phyloP scores from a whole-genome alignment of 805 yeast species.

The Tetrapisispora pingtungensis region DNA sequence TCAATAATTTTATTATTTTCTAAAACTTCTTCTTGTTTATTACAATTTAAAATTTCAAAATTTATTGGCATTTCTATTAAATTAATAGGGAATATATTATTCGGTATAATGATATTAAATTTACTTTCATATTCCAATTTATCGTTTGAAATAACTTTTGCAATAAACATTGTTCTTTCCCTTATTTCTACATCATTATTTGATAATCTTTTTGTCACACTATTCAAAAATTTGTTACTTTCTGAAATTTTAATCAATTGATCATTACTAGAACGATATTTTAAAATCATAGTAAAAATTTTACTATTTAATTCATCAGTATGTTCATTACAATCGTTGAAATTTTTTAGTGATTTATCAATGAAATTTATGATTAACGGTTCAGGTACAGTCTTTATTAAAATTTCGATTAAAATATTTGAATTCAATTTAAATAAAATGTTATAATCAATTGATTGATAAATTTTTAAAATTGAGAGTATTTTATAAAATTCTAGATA shows the following conservation, averaged over 20 bases:
- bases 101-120: conserved; percentile 16
- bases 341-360: conserved; percentile 4
- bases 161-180: conserved; percentile 29
- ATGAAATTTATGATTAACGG: not conserved
- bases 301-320: conserved; percentile 17
- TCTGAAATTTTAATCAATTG: conserved; percentile 7
- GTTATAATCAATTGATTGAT: conserved; percentile 6
- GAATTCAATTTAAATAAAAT: conserved; percentile 11
- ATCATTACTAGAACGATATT: conserved; percentile 7
- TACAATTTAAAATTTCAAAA: conserved; percentile 3
- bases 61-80: conserved; percentile 1
- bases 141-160: conserved; percentile 20
- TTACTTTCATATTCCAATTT: conserved; percentile 23
- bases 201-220: conserved; percentile 22
- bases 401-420: conserved; percentile 9
- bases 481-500: conserved; percentile 7
- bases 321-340: conserved; percentile 5
- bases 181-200: conserved; percentile 16
- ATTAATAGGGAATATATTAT: conserved; percentile 3
- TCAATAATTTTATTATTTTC: not conserved
- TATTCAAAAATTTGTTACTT: conserved; percentile 16
- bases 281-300: conserved; percentile 8
- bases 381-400: conserved; percentile 10
- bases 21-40: not conserved
- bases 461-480: conserved; percentile 8